Percentiles rank a stretch among this genome's conserved stretches.
Evolutionary conservation across 177 flowering plant species (phyloP).

Genomic region (Telopea speciosissima): DNA sequence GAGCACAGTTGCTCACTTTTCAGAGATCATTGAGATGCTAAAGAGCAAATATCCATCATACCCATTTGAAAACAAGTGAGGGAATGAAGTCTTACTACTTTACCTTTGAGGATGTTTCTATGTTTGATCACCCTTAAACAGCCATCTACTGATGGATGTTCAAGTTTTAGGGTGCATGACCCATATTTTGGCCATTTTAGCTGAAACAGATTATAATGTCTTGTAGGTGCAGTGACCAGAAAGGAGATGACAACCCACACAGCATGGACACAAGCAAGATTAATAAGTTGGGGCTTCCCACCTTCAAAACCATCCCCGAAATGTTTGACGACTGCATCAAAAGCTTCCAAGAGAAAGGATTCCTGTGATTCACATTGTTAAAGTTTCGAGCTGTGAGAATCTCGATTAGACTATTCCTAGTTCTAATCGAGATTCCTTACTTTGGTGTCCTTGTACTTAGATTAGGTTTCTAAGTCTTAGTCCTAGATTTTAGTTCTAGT

Average conservation of each 20-base stretch:
- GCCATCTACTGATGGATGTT: neutral
- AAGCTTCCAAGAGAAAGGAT: constrained; percentile 28
- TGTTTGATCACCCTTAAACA: neutral
- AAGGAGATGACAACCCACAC: constrained; percentile 62
- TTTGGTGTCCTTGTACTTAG: too few species aligned
- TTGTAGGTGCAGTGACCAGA: constrained; percentile 11
- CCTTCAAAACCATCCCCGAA: constrained; percentile 51
- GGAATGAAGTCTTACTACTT: neutral
- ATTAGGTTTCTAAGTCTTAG: too few species aligned
- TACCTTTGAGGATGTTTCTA: neutral
- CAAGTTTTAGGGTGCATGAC: neutral
- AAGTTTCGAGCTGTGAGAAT: too few species aligned
- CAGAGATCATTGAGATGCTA: constrained; percentile 73
- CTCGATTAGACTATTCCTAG: too few species aligned
- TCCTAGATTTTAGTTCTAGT: too few species aligned
- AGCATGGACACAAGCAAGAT: constrained; percentile 81
- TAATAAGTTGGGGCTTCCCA: constrained; percentile 52
- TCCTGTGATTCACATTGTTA: constrained; percentile 40
- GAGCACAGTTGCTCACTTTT: constrained; percentile 72
- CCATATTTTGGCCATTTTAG: neutral
- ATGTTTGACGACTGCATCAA: constrained; percentile 21
- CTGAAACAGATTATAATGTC: neutral
- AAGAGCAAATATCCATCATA: constrained; percentile 66
- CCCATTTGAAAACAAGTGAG: constrained; percentile 59
- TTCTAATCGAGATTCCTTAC: too few species aligned